Conservation (phyloP, 1,284 basidiomycete species). For the Microbotryum lychnidis-dioicae region DNA sequence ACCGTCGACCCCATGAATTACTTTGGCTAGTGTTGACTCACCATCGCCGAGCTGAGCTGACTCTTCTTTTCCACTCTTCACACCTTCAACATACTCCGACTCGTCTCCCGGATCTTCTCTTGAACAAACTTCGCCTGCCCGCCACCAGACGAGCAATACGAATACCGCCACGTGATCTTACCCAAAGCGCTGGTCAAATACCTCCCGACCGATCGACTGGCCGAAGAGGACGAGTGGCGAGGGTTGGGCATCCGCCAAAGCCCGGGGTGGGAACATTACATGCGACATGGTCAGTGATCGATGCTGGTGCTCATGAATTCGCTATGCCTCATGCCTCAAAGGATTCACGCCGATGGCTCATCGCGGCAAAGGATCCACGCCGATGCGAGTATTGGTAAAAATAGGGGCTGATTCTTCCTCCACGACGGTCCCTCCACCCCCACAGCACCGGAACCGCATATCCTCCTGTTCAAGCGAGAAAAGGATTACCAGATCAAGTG, state of each 20-base stretch:
- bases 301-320: too few species aligned
- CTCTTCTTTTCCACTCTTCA: too few species aligned
- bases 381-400: not conserved
- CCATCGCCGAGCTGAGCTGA: too few species aligned
- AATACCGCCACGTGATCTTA: conserved; percentile 31
- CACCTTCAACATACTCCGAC: not conserved
- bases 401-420: not conserved
- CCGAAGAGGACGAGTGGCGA: conserved; percentile 30
- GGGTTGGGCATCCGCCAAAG: conserved; percentile 31
- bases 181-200: conserved; percentile 34
- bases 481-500: conserved; percentile 17
- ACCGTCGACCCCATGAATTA: too few species aligned
- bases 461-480: conserved; percentile 33
- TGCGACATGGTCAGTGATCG: conserved; percentile 1
- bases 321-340: too few species aligned
- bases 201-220: conserved; percentile 27
- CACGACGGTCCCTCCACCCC: not conserved
- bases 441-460: conserved; percentile 32
- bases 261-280: conserved; percentile 31
- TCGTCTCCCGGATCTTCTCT: not conserved
- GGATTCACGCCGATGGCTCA: not conserved
- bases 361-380: too few species aligned
- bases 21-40: too few species aligned
- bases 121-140: not conserved
- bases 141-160: conserved; percentile 10